phyloP scores from a whole-genome alignment of 2,329 filamentous ascomycete species.

The Fusarium anthophilum region DNA sequence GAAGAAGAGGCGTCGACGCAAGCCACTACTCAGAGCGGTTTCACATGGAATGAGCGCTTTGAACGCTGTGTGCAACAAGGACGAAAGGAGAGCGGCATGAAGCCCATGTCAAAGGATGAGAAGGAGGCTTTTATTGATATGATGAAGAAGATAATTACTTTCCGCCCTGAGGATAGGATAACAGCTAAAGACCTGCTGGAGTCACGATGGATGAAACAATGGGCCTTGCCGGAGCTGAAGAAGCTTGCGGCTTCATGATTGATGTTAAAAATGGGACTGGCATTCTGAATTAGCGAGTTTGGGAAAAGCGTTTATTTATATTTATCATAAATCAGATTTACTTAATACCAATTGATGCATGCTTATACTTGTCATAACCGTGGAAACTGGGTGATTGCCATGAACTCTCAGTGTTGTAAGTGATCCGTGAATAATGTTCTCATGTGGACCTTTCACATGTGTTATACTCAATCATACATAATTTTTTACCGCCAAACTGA shows the following conservation, averaged over 20 bases:
- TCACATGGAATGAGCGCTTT: conserved; percentile 26
- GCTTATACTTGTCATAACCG: background rate
- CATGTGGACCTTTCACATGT: background rate
- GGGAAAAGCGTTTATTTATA: conserved; percentile 3
- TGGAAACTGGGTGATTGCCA: background rate
- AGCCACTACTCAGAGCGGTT: background rate
- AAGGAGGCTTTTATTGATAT: conserved; percentile 32
- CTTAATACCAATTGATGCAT: conserved; percentile 4
- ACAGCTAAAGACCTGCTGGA: conserved; percentile 25
- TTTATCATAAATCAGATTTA: background rate
- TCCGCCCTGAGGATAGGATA: conserved; percentile 25
- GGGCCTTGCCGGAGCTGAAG: conserved; percentile 32
- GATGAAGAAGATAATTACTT: conserved; percentile 34
- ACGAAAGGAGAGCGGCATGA: conserved; percentile 27
- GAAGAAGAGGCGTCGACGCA: conserved; percentile 8
- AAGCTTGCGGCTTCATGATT: conserved; percentile 10
- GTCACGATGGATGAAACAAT: conserved; percentile 33
- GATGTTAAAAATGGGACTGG: conserved; percentile 4
- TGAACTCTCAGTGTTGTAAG: background rate
- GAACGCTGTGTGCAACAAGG: conserved; percentile 32
- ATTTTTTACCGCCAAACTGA: background rate
- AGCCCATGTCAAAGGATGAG: conserved; percentile 26
- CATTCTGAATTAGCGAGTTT: conserved; percentile 25
- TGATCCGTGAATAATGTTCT: background rate
- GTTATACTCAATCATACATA: background rate